Percentiles rank a stretch among this genome's conserved stretches.
These are phyloP conservation scores for Kodamaea leandrae DNA, from an alignment of 805 yeast genomes.

Conservation along the genomic window DNA sequence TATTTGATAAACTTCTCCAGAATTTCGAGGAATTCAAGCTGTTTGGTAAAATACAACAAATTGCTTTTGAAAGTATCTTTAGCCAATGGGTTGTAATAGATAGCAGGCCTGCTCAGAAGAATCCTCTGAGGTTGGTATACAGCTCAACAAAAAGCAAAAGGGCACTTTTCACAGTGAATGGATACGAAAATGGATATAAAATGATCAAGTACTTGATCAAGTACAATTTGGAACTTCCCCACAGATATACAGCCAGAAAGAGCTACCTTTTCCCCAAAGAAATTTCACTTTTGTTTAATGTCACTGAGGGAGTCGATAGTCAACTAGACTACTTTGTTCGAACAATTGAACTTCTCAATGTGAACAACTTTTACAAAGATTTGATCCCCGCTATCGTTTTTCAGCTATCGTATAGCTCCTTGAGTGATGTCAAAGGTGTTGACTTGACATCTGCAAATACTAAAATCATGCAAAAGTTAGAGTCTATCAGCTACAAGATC, in stretches of 20 bases:
- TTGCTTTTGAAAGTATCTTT: slow-evolving; percentile 11
- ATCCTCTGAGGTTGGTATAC: slow-evolving; percentile 10
- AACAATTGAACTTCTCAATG: slow-evolving; percentile 15
- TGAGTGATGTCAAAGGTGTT: slow-evolving; percentile 2
- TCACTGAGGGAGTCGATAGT: neutral
- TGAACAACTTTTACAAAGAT: slow-evolving; percentile 15
- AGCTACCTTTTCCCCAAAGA: slow-evolving; percentile 9
- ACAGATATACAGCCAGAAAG: neutral
- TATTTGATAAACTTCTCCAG: slow-evolving; percentile 13
- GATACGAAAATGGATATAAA: slow-evolving; percentile 11
- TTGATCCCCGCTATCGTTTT: slow-evolving; percentile 11
- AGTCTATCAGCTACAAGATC: slow-evolving; percentile 12
- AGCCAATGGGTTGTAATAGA: slow-evolving; percentile 7
- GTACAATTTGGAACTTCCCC: slow-evolving; percentile 5
- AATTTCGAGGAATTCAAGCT: slow-evolving; percentile 4
- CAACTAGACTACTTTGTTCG: slow-evolving; percentile 14
- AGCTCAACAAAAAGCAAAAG: slow-evolving; percentile 1
- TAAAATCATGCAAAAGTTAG: slow-evolving; percentile 12
- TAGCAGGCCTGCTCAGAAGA: neutral
- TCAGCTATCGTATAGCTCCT: slow-evolving; percentile 11
- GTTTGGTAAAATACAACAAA: slow-evolving; percentile 8
- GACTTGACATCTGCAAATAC: slow-evolving; percentile 7
- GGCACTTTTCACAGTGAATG: slow-evolving; percentile 6
- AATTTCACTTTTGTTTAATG: slow-evolving; percentile 5
- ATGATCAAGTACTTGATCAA: slow-evolving; percentile 10